Conservation (phyloP, 2,329 filamentous ascomycete species). For the Monosporascus sp. region DNA sequence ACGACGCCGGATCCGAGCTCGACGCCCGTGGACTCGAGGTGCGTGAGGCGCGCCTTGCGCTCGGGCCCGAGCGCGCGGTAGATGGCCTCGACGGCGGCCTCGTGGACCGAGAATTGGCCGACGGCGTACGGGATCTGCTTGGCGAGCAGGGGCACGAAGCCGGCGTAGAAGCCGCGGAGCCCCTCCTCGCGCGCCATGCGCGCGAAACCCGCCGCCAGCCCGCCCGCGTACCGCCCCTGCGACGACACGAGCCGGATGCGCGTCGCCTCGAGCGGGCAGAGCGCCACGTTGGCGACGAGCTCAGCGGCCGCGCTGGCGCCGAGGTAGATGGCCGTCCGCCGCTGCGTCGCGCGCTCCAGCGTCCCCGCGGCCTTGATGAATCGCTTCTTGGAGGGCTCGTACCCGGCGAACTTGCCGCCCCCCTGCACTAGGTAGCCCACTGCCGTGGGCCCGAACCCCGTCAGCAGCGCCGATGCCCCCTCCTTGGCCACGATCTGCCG, state of each 20-base stretch:
- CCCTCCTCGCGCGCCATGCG: constrained; percentile 75
- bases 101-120: constrained; percentile 90
- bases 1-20: constrained; percentile 84
- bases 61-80: constrained; percentile 63
- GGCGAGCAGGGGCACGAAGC: constrained; percentile 80
- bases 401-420: constrained; percentile 86
- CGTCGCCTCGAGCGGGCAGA: constrained; percentile 86
- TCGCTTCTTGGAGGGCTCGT: constrained; percentile 92
- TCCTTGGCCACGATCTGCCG: constrained; percentile 73
- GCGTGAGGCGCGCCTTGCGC: constrained; percentile 62
- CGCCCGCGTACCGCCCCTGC: constrained; percentile 70
- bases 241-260: constrained; percentile 74
- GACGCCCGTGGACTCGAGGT: constrained; percentile 70
- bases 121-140: constrained; percentile 93
- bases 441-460: constrained; percentile 78
- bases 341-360: constrained; percentile 37
- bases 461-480: constrained; percentile 74
- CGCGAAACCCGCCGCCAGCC: constrained; percentile 65
- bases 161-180: constrained; percentile 80
- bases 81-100: constrained; percentile 76
- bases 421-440: constrained; percentile 88
- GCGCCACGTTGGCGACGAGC: constrained; percentile 72
- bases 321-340: constrained; percentile 63
- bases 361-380: constrained; percentile 65
- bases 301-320: constrained; percentile 65